Conservation (phyloP, 139 green algal genomes). For the Marvania coccoides region DNA sequence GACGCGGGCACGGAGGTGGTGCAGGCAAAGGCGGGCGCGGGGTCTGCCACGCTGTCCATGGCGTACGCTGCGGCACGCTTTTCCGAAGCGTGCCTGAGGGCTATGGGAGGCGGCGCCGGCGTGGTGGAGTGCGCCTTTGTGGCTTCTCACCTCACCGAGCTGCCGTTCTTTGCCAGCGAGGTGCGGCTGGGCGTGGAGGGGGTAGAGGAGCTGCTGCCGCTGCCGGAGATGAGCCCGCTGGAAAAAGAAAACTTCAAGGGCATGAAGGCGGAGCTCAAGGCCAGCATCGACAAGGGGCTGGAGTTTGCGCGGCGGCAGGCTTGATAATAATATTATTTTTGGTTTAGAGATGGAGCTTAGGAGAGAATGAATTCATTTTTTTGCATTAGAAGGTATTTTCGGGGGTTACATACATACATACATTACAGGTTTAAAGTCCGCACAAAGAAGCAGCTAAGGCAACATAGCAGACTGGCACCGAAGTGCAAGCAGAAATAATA, state of each 20-base stretch:
- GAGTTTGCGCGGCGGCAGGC: slow-evolving; percentile 49
- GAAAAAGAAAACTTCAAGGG: slow-evolving; percentile 34
- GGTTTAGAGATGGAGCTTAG: no score
- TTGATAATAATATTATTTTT: neutral
- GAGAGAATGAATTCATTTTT: no score
- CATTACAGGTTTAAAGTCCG: no score
- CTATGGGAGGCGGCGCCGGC: slow-evolving; percentile 55
- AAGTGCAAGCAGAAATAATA: no score
- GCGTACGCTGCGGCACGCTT: slow-evolving; percentile 82
- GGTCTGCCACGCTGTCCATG: slow-evolving; percentile 94
- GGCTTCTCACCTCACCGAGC: slow-evolving; percentile 30
- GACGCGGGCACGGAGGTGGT: slow-evolving; percentile 98
- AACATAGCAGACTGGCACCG: no score
- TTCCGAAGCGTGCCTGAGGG: slow-evolving; percentile 58
- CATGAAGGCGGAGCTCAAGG: slow-evolving; percentile 51
- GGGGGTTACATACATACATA: no score
- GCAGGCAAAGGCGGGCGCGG: slow-evolving; percentile 79
- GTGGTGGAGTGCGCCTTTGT: slow-evolving; percentile 82
- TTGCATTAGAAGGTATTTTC: no score
- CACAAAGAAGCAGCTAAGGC: no score
- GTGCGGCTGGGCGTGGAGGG: slow-evolving; percentile 67
- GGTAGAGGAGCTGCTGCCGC: slow-evolving; percentile 65
- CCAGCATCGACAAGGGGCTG: slow-evolving; percentile 79
- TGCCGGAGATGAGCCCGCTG: slow-evolving; percentile 63
- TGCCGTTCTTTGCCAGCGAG: slow-evolving; percentile 67